Evolutionary conservation across 2,329 filamentous ascomycete genomes (phyloP).

Genomic region (Zymoseptoria ardabiliae): DNA sequence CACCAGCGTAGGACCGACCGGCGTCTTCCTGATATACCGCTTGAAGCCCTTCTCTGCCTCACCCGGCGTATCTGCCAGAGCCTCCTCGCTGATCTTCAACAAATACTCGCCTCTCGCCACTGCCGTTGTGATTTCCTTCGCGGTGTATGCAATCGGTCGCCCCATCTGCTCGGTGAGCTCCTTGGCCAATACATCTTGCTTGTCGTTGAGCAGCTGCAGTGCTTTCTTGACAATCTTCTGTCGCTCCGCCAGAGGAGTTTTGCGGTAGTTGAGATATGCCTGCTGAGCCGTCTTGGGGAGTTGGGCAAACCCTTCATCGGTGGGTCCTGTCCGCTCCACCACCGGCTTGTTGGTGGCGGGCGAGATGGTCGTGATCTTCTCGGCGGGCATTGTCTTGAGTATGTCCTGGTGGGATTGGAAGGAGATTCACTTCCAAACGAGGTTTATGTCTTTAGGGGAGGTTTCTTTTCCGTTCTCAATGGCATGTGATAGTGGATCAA

Average conservation of each 20-base stretch:
- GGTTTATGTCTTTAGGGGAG: background rate
- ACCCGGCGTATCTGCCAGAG: slow-evolving; percentile 70
- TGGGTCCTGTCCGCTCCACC: slow-evolving; percentile 68
- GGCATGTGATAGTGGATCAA: background rate
- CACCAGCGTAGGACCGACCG: slow-evolving; percentile 78
- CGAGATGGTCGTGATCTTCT: slow-evolving; percentile 71
- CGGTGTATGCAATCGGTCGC: slow-evolving; percentile 78
- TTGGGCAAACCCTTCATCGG: slow-evolving; percentile 59
- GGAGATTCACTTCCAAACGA: background rate
- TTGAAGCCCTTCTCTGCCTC: slow-evolving; percentile 83
- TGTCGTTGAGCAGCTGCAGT: slow-evolving; percentile 59
- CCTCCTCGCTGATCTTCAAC: slow-evolving; percentile 72
- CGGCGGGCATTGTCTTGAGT: slow-evolving; percentile 41
- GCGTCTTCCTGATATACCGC: slow-evolving; percentile 80
- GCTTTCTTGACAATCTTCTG: slow-evolving; percentile 77
- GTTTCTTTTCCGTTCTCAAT: background rate
- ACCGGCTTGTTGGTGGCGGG: slow-evolving; percentile 81
- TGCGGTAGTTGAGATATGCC: slow-evolving; percentile 70
- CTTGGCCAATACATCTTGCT: slow-evolving; percentile 70
- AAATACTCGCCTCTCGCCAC: slow-evolving; percentile 80
- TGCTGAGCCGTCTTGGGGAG: slow-evolving; percentile 65
- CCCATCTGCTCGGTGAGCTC: slow-evolving; percentile 96
- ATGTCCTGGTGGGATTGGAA: background rate
- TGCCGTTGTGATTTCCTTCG: slow-evolving; percentile 76
- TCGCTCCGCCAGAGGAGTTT: slow-evolving; percentile 66